Conservation (phyloP, 2,329 filamentous ascomycete genomes). For the Diplodia mutila region DNA sequence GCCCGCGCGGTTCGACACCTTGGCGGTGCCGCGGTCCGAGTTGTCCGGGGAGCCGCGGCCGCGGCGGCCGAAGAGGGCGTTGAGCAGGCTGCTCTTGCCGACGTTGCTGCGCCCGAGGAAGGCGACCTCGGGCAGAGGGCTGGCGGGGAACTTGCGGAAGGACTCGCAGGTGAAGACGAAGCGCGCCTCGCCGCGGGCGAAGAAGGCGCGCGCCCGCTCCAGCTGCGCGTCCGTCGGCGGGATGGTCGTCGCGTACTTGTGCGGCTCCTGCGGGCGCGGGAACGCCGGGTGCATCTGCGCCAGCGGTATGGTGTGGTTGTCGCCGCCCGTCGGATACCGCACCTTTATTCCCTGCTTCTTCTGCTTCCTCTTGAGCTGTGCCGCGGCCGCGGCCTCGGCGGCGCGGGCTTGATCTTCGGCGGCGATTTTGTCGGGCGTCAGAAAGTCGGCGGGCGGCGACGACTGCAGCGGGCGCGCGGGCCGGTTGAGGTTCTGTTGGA, state of each 20-base stretch:
- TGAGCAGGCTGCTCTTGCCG: slow-evolving; percentile 69
- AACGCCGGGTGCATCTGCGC: not conserved
- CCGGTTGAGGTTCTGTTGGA: not conserved
- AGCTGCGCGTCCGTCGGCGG: slow-evolving; percentile 43
- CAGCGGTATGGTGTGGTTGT: not conserved
- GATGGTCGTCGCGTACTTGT: slow-evolving; percentile 17
- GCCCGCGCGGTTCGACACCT: slow-evolving; percentile 58
- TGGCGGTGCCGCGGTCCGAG: slow-evolving; percentile 50
- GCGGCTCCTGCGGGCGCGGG: slow-evolving; percentile 19
- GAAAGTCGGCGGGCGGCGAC: not conserved
- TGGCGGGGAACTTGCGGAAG: slow-evolving; percentile 63
- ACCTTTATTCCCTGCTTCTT: not conserved
- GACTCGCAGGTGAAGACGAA: slow-evolving; percentile 63
- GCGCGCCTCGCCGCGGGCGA: slow-evolving; percentile 49
- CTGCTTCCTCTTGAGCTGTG: not conserved
- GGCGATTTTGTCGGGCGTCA: not conserved
- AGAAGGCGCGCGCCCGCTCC: slow-evolving; percentile 49
- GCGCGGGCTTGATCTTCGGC: not conserved
- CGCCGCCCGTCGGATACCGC: not conserved
- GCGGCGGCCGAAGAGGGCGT: slow-evolving; percentile 57
- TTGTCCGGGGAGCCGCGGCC: slow-evolving; percentile 32
- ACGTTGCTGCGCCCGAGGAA: slow-evolving; percentile 73
- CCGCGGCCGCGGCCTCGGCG: not conserved
- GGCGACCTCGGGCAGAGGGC: slow-evolving; percentile 62
- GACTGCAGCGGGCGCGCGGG: not conserved